These are phyloP conservation scores for Dendrothele bispora DNA, from an alignment of 768 basidiomycete species.

Conservation along the genomic window DNA sequence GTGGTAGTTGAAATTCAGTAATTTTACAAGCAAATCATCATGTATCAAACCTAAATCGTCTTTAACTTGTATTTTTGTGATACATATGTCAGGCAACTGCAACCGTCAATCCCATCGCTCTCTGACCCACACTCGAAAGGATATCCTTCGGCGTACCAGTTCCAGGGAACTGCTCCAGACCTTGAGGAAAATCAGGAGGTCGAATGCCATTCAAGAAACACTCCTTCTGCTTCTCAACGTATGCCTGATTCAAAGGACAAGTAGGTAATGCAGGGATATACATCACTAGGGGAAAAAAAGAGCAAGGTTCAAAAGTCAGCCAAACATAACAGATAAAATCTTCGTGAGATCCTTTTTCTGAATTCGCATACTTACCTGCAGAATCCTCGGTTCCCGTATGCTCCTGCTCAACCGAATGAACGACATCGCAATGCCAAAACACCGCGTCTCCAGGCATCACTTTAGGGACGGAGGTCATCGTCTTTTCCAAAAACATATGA, in stretches of 20 bases:
- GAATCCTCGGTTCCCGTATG: constrained; percentile 58
- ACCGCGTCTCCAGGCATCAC: constrained; percentile 78
- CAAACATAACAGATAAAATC: neutral
- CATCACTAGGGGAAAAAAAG: constrained; percentile 50
- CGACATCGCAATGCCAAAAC: constrained; percentile 71
- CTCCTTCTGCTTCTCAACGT: constrained; percentile 62
- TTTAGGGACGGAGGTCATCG: constrained; percentile 70
- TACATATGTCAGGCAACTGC: too few relatives aligned
- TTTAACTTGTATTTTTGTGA: too few relatives aligned
- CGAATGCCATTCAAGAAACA: constrained; percentile 58
- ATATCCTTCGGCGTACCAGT: constrained; percentile 37
- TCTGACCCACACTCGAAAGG: constrained; percentile 30
- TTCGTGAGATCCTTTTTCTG: too few relatives aligned
- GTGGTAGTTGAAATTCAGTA: too few relatives aligned
- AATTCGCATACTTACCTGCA: constrained; percentile 38
- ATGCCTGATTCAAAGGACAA: constrained; percentile 60
- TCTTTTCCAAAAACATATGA: constrained; percentile 59
- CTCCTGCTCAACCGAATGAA: constrained; percentile 49
- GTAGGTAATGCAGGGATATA: constrained; percentile 75
- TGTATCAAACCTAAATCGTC: too few relatives aligned
- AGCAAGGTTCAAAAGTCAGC: neutral
- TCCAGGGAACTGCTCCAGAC: constrained; percentile 34
- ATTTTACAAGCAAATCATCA: too few relatives aligned
- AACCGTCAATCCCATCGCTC: constrained; percentile 41
- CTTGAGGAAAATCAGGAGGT: constrained; percentile 71